A percentile compares a stretch with the other conserved stretches of the same genome.
Evolutionary conservation across 192 early-diverging fungal genomes (phyloP).

Genomic region (Coemansia sp.): DNA sequence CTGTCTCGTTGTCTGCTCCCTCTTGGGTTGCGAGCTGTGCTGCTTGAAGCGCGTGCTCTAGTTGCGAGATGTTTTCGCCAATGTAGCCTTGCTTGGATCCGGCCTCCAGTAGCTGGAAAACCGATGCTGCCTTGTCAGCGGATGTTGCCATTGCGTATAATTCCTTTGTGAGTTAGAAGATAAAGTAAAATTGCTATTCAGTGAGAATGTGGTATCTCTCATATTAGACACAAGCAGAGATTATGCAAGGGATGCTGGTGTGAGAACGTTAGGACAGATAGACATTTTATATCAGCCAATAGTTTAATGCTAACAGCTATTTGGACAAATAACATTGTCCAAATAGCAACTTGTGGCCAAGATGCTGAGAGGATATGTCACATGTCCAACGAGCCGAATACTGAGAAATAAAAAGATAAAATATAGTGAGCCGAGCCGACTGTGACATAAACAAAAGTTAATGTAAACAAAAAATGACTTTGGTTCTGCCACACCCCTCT

Average conservation of each 20-base stretch:
- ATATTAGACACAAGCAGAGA: neutral
- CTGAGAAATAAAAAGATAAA: neutral
- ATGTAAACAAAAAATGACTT: neutral
- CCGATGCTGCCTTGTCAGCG: slow-evolving; percentile 24
- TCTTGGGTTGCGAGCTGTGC: slow-evolving; percentile 48
- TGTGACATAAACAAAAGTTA: slow-evolving; percentile 12
- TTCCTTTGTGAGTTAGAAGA: neutral
- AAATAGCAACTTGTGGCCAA: no score
- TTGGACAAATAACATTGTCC: no score
- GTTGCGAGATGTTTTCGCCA: slow-evolving; percentile 58
- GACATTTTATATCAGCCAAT: no score
- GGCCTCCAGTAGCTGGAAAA: slow-evolving; percentile 55
- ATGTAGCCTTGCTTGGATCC: slow-evolving; percentile 58
- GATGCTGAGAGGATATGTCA: no score
- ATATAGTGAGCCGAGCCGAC: neutral
- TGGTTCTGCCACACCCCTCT: slow-evolving; percentile 1
- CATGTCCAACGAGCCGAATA: neutral
- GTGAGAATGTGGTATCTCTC: neutral
- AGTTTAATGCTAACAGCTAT: no score
- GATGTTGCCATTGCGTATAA: slow-evolving; percentile 4
- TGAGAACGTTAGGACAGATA: no score
- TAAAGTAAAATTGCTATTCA: neutral
- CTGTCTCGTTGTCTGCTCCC: slow-evolving; percentile 52
- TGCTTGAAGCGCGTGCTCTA: slow-evolving; percentile 60
- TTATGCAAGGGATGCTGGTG: no score